Conservation (phyloP, 1,284 basidiomycete species). For the Irpex sp. region DNA sequence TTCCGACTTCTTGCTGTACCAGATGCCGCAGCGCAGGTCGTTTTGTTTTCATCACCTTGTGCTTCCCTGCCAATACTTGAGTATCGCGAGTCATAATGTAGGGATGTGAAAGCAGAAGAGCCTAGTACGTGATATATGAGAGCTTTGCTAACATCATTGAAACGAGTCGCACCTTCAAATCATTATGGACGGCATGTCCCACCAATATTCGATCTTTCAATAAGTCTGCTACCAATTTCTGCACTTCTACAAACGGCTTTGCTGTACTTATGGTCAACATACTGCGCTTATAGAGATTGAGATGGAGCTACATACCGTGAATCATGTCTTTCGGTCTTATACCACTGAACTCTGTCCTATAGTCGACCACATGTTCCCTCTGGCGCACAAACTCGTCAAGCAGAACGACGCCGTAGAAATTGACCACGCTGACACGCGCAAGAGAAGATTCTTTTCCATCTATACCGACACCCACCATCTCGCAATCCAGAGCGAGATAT, state of each 20-base stretch:
- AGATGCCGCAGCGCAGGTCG: constrained; percentile 82
- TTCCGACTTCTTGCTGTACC: constrained; percentile 76
- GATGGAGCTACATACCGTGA: constrained; percentile 42
- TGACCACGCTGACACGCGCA: constrained; percentile 90
- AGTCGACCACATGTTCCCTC: constrained; percentile 89
- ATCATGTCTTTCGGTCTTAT: constrained; percentile 77
- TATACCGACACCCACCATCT: constrained; percentile 95
- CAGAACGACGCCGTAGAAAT: constrained; percentile 80
- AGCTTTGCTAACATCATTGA: neutral
- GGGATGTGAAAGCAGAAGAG: constrained; percentile 89
- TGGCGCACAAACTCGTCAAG: constrained; percentile 89
- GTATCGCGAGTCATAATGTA: constrained; percentile 81
- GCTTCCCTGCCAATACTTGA: constrained; percentile 59
- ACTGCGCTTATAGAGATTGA: neutral
- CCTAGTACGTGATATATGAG: constrained; percentile 40
- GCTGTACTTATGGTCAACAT: constrained; percentile 39
- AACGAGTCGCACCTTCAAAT: constrained; percentile 65
- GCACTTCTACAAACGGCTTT: constrained; percentile 77
- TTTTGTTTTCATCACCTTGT: constrained; percentile 55
- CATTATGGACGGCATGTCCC: constrained; percentile 92
- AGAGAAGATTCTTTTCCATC: constrained; percentile 84
- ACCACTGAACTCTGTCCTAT: constrained; percentile 90
- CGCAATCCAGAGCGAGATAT: constrained; percentile 88
- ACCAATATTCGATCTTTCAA: constrained; percentile 84
- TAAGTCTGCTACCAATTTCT: constrained; percentile 76